phyloP scores from a whole-genome alignment of 2,329 filamentous ascomycete species.

The Talaromyces sp. region DNA sequence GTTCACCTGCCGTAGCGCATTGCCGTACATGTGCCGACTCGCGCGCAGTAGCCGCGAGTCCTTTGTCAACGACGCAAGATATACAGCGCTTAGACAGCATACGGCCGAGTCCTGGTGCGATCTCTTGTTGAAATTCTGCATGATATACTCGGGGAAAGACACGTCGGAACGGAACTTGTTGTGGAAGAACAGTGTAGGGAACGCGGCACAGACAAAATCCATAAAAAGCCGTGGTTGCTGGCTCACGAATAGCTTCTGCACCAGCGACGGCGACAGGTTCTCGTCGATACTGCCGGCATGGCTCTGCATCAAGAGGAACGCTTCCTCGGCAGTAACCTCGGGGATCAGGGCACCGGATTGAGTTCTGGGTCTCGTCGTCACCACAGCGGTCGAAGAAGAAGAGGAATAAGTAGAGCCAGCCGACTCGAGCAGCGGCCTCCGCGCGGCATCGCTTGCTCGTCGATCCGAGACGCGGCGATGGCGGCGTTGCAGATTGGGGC shows the following conservation, averaged over 20 bases:
- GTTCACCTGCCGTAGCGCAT: slow-evolving; percentile 24
- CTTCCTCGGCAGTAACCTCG: slow-evolving; percentile 11
- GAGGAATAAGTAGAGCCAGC: not conserved
- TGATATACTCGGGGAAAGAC: slow-evolving; percentile 26
- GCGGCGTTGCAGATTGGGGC: slow-evolving; percentile 22
- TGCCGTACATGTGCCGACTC: slow-evolving; percentile 23
- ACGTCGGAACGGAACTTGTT: slow-evolving; percentile 23
- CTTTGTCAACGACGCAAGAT: slow-evolving; percentile 20
- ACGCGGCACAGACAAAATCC: slow-evolving; percentile 23
- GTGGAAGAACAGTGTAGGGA: slow-evolving; percentile 25
- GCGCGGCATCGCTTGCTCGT: slow-evolving; percentile 14
- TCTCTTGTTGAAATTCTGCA: slow-evolving; percentile 14
- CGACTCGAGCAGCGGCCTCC: not conserved
- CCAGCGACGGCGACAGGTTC: slow-evolving; percentile 23
- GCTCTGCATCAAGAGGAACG: slow-evolving; percentile 10
- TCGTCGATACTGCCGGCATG: slow-evolving; percentile 18
- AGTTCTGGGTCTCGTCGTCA: not conserved
- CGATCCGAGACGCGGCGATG: slow-evolving; percentile 14
- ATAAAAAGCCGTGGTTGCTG: slow-evolving; percentile 25
- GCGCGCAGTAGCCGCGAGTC: slow-evolving; percentile 22
- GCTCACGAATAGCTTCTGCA: slow-evolving; percentile 19
- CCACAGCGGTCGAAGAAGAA: not conserved
- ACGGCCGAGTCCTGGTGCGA: slow-evolving; percentile 17
- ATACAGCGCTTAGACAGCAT: slow-evolving; percentile 23
- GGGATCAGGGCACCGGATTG: not conserved